Base-by-base conservation (phyloP, 257 asterid species). In the Craterostigma plantagineum region DNA sequence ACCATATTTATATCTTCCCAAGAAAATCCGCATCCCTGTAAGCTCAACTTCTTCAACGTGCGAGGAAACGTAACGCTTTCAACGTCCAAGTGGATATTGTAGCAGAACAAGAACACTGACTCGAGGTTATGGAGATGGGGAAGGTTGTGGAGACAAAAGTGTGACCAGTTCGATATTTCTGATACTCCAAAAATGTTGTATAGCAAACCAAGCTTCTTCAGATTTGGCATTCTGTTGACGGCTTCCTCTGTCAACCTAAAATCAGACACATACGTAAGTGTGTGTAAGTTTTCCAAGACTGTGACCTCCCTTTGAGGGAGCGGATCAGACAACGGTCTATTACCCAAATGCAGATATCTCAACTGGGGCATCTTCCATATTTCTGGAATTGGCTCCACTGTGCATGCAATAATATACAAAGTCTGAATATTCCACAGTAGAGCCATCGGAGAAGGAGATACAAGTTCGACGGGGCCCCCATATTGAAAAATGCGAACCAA, bases 311-410 rank as follows among this genome's bases (percentile, higher is more conserved):
- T 16, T 1, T 18, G 17, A 10, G 34, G 5, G 11, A 4, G 14
- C 9, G 9, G 27, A 14, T 42, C 46, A 12, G 14, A 8, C 18
- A 4, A 42, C 8, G 0, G 15, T n/a, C 1, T 6, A 3, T 3
- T 14, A 4, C 14, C 3, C 4, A 10, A 7, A 8, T 44, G 9
- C 9, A 49, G 7, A n/a, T 17, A 13, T 4, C 53, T 16, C n/a
- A 49, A 43, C 23, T 48, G 42, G 0, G 43, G 52, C 42, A 48
- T 48, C 42, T 48, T 42, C 43, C 52, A 48, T 9, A 48, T 49
- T 49, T 37, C 45, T n/a, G 43, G 7, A 3, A 35, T 16, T 2
- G 38, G 10, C 7, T 3, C 18, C 11, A 1, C 0, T 23, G 3
- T 0, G 9, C 9, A 45, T 0, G 4, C 2, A 4, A 4, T 6